Evolutionary conservation across 1,284 basidiomycete species (phyloP), one percentile per base, ranked within the genome.

Genomic region (Cutaneotrichosporon dermatis): DNA sequence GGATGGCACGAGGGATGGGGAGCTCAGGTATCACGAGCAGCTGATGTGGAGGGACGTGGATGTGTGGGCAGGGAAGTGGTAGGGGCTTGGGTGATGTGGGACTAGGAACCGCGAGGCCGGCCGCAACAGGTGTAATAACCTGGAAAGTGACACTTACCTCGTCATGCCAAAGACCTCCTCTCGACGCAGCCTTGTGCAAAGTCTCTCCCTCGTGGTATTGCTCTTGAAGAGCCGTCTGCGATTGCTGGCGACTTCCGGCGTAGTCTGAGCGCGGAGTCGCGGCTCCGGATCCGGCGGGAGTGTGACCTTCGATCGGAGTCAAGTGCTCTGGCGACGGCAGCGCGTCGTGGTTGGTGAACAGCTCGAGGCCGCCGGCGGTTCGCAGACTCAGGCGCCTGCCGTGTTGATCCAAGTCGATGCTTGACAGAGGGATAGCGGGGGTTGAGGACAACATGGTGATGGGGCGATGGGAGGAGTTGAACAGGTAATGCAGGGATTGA

Each of bases 241-340:
- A 70, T n/a, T 37, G 58, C 43, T 67, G 54, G 10, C 68, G 51
- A 16, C 59, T 63, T 9, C 36, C 37, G 16, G 37, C 37, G 33
- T 49, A 34, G 9, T 35, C 46, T 11, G 53, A 62, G 4, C 49
- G 61, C 6, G 69, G 67, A 2, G 59, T 57, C 3, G 53, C 50
- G 39, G 59, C 52, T 55, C 62, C 62, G 4, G 59, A 58, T 34
- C 36, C 60, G 36, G 51, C 55, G 4, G 68, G 68, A 8, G 69
- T 72, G 39, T 69, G 70, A 25, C 54, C 54, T 6, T 63, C 60
- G 58, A 78, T 69, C 11, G 76, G 76, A 5, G 75, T 75, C 41
- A 78, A 68, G 51, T 68, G 66, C 55, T 72, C 70, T 4, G 76
- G 76, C 6, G 71, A 74, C 7, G 76, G 75, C 4, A 77, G 64